Base-by-base conservation (phyloP, 2,329 filamentous ascomycete genomes). In the Penicillium sp. region DNA sequence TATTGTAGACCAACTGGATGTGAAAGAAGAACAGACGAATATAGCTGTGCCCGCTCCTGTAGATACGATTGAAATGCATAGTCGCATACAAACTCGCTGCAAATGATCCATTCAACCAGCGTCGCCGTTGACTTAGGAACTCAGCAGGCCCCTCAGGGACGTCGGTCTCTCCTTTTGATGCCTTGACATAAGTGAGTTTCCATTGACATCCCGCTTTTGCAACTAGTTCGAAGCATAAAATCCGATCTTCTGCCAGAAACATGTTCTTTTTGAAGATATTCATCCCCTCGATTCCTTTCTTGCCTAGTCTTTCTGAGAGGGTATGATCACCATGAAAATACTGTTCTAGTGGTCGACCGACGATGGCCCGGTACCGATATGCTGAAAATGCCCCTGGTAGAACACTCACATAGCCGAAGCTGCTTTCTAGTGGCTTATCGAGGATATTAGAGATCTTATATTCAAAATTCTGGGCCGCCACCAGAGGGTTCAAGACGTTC, bases 201-300 rank as follows among this genome's bases (percentile, higher is more conserved):
- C 54, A 56, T 18, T 53, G 51, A 9, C 46, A 50, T 21, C 54
- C 54, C 8, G 54, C 54, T 31, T 56, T 56, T 13, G 54, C 54
- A 13, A 56, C 47, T 21, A 56, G 23, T 14, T 56, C 54, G 39
- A 56, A 56, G 34, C 49, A 56, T 10, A 56, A 24, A 18, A 56
- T 56, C 2, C 54, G 54, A 39, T 56, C 54, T 36, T 51, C 54
- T n/a, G 54, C 54, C 3, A 56, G 24, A 43, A 56, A 56, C 54
- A 56, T 56, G n/a, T 56, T 56, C 21, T 56, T 56, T 26, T 56
- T 56, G 29, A 56, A 56, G 19, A 56, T 56, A 28, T 52, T 56
- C 54, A 56, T 56, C n/a, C 54, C 54, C 23, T 56, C 50, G 8
- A 56, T 53, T 29, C 54, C 54, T 37, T 56, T 56, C 33, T 56